These are phyloP conservation scores for Artemisia annua DNA, from an alignment of 129 eudicot species.

Conservation along the genomic window DNA sequence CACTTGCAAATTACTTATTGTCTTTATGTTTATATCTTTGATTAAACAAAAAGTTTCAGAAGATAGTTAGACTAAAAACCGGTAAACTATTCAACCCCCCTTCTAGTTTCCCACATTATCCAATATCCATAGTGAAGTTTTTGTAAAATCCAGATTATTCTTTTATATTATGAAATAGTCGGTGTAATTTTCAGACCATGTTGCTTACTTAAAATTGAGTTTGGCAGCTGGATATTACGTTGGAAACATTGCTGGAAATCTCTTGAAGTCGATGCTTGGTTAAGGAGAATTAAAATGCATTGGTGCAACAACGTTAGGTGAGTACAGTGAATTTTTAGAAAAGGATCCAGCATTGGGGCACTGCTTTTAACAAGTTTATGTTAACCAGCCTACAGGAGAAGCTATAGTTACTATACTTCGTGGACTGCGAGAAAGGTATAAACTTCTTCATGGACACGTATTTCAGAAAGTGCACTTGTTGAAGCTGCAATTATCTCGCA, in stretches of 20 bases:
- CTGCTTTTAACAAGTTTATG: slow-evolving; percentile 97
- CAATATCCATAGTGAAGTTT: too few species aligned
- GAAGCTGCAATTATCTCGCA: slow-evolving; percentile 95
- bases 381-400: slow-evolving; percentile 89
- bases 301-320: slow-evolving; percentile 97
- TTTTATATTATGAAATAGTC: too few species aligned
- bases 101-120: too few species aligned
- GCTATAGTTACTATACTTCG: slow-evolving; percentile 90
- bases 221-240: slow-evolving; percentile 78
- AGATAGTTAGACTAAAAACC: too few species aligned
- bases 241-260: slow-evolving; percentile 97
- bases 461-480: slow-evolving; percentile 90
- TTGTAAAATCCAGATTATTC: too few species aligned
- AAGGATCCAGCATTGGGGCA: slow-evolving; percentile 97
- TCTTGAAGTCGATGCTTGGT: slow-evolving; percentile 97
- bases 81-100: too few species aligned
- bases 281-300: slow-evolving; percentile 94
- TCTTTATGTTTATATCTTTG: too few species aligned
- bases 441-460: slow-evolving; percentile 91
- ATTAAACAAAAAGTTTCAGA: too few species aligned
- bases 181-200: too few species aligned
- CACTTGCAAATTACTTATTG: too few species aligned
- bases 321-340: slow-evolving; percentile 90
- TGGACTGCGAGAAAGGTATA: slow-evolving; percentile 90
- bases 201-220: neutral